These are phyloP conservation scores for Sistotremastrum niveocremeum DNA, from an alignment of 768 basidiomycete species.

Conservation along the genomic window DNA sequence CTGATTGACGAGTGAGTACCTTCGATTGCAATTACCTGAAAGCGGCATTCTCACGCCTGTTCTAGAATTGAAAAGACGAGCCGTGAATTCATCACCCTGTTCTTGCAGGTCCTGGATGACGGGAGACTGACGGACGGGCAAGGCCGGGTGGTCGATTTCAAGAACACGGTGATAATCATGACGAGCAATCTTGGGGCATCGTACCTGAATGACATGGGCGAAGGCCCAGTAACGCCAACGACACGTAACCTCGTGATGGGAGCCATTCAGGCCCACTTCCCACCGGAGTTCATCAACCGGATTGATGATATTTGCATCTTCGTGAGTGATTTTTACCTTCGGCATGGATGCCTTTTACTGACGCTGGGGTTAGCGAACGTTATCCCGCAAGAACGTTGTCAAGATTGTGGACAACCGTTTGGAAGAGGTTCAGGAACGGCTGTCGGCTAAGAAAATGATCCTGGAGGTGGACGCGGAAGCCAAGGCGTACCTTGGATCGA, in stretches of 20 bases:
- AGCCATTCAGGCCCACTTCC: conserved; percentile 74
- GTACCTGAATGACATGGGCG: conserved; percentile 60
- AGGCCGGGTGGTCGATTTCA: conserved; percentile 78
- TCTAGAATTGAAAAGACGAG: conserved; percentile 69
- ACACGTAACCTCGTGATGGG: conserved; percentile 61
- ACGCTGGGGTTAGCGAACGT: conserved; percentile 39
- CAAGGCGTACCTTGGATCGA: conserved; percentile 60
- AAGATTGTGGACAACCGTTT: conserved; percentile 85
- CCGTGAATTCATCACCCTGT: conserved; percentile 56
- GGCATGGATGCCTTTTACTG: conserved; percentile 17
- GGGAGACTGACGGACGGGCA: conserved; percentile 88
- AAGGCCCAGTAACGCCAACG: conserved; percentile 49
- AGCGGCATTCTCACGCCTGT: no score
- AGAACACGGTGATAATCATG: conserved; percentile 89
- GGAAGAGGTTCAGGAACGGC: conserved; percentile 70
- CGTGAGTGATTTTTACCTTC: conserved; percentile 22
- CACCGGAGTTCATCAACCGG: conserved; percentile 86
- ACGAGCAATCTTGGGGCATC: conserved; percentile 83
- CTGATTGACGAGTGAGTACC: conserved; percentile 53
- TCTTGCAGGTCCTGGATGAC: conserved; percentile 82
- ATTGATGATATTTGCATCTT: conserved; percentile 81
- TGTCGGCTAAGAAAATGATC: conserved; percentile 66
- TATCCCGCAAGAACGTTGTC: conserved; percentile 64
- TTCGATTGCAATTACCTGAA: background rate
- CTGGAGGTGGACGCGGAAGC: conserved; percentile 65